Conservation (phyloP, 371 early-diverging fungal species). For the Mucor circinelloides region DNA sequence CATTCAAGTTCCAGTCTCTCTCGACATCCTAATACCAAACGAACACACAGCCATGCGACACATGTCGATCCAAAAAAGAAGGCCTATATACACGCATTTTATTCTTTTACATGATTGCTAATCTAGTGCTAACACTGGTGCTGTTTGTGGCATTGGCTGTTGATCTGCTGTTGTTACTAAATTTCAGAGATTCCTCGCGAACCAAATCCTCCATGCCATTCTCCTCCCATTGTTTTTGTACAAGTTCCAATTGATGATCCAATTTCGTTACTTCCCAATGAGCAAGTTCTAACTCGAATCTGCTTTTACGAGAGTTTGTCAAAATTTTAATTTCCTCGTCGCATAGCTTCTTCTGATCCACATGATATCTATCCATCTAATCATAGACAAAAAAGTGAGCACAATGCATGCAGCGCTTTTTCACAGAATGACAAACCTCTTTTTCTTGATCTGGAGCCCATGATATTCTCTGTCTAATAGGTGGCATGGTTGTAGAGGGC, state of each 20-base stretch:
- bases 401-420: too few relatives aligned
- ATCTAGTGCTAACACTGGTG: neutral
- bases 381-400: neutral
- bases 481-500: slow-evolving; percentile 16
- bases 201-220: slow-evolving; percentile 44
- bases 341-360: slow-evolving; percentile 32
- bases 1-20: too few relatives aligned
- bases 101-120: neutral
- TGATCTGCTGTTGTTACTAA: neutral
- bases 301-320: slow-evolving; percentile 42
- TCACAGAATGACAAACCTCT: slow-evolving; percentile 27
- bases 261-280: slow-evolving; percentile 62
- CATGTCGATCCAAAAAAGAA: neutral
- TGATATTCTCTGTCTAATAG: slow-evolving; percentile 30
- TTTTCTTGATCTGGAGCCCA: slow-evolving; percentile 52
- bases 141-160: neutral
- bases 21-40: too few relatives aligned
- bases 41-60: neutral
- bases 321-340: slow-evolving; percentile 50
- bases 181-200: slow-evolving; percentile 13
- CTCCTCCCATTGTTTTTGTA: slow-evolving; percentile 56
- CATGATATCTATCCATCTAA: slow-evolving; percentile 45
- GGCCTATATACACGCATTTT: neutral
- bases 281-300: slow-evolving; percentile 53
- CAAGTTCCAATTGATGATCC: slow-evolving; percentile 54